phyloP scores from a whole-genome alignment of 2,329 filamentous ascomycete species.

The Xylaria digitata region DNA sequence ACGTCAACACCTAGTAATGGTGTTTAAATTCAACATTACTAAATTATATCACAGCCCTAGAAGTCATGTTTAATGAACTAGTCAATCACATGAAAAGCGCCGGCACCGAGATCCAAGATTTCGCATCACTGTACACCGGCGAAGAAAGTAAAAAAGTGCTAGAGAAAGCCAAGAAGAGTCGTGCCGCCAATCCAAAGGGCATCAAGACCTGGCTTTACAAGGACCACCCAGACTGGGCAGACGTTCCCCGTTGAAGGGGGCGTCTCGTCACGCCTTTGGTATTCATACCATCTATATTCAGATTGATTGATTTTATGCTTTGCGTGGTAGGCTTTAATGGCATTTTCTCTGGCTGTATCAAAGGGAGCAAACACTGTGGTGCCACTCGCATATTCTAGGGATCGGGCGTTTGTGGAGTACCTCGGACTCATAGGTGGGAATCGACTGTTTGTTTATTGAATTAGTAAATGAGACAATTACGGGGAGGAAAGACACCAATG shows the following conservation, averaged over 20 bases:
- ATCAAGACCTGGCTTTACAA: constrained; percentile 70
- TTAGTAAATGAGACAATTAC: too few species aligned
- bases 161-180: constrained; percentile 64
- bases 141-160: constrained; percentile 63
- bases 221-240: constrained; percentile 70
- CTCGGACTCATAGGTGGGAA: neutral
- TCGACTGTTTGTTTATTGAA: too few species aligned
- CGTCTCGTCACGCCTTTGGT: constrained; percentile 7
- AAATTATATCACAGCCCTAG: constrained; percentile 55
- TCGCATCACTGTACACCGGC: constrained; percentile 59
- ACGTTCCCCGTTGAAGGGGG: constrained; percentile 34
- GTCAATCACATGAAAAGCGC: constrained; percentile 60
- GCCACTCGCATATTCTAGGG: neutral
- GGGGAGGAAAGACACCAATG: neutral
- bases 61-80: constrained; percentile 60
- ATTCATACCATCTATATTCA: constrained; percentile 7
- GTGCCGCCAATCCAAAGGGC: constrained; percentile 63
- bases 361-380: neutral
- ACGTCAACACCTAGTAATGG: constrained; percentile 45
- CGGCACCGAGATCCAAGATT: constrained; percentile 63
- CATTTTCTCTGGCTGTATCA: constrained; percentile 1
- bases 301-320: constrained; percentile 11
- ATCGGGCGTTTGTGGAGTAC: constrained; percentile 2
- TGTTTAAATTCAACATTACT: constrained; percentile 26
- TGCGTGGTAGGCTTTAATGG: neutral